Evolutionary conservation across 176 grass and related monocot genomes (phyloP), one percentile per base, ranked within the genome.

Genomic region (Rhipidocladum racemiflorum): DNA sequence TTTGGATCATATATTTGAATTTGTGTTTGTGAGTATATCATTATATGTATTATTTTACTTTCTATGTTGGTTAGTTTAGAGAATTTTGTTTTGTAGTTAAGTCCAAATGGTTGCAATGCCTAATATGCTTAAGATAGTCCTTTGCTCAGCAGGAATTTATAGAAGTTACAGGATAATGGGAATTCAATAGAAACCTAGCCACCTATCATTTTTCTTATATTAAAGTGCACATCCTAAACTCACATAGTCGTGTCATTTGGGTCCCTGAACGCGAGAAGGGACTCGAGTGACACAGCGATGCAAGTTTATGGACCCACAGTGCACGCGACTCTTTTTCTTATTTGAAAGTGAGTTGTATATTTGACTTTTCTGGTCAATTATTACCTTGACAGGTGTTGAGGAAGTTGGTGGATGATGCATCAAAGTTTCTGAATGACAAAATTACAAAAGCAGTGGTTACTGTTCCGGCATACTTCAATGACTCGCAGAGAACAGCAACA

Each of bases 371-470:
- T 68, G 54, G 21, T 61, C 15, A 60, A 46, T 51, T 39, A n/a
- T 80, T 34, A 21, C 43, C 18, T 1, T 32, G 70, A 49, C 91
- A 99, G 96, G 92, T 99, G 55, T 86, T 99, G 68, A 93, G 96
- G 55, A 99, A 99, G 64, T 77, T 99, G 40, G 92, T 99, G 29
- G 96, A 99, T 21, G 96, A 99, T 85, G 96, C 96, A 21, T 99
- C 92, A 4, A 99, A 99, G 76, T 99, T 99, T 85, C 77, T 99
- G 57, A 99, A 99, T 60, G 96, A 99, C 59, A 95, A 99, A 84
- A 92, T 99, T 76, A 99, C 96, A 60, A 99, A 99, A 86, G 96
- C 96, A 16, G 96, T 99, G 18, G 91, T 99, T 27, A 99, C 96
- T 50, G 96, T 99, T 30, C 96, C 96, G 40, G 96, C 96, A 18